Conservation (phyloP, 225 moss, liverwort and hornwort genomes). For the Sphagnum contortum region DNA sequence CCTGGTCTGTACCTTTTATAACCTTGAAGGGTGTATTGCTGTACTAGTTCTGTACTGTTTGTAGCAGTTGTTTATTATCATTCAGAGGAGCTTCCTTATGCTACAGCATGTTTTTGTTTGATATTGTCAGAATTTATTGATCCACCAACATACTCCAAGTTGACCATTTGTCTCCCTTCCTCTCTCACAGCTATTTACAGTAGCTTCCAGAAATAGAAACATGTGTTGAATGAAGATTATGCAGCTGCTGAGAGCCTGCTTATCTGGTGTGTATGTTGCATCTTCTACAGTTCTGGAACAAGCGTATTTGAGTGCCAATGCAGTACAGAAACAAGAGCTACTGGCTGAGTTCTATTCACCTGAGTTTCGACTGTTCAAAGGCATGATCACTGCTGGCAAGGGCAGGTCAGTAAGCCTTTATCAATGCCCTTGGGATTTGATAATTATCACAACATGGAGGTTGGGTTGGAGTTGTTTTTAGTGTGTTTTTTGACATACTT, state of each 20-base stretch:
- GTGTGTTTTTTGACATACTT: too few species aligned
- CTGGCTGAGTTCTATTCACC: slow-evolving; percentile 93
- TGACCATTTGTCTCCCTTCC: too few species aligned
- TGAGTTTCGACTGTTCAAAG: slow-evolving; percentile 92
- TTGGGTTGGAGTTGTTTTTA: neutral
- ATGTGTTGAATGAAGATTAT: neutral
- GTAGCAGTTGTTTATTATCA: neutral
- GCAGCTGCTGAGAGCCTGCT: neutral
- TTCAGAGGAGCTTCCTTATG: neutral
- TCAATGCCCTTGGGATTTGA: neutral
- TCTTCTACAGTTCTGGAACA: slow-evolving; percentile 61
- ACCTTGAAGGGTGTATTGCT: too few species aligned
- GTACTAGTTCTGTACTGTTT: too few species aligned
- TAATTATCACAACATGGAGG: too few species aligned
- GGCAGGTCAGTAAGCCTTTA: slow-evolving; percentile 41
- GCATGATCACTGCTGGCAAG: slow-evolving; percentile 46
- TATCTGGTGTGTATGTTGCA: slow-evolving; percentile 12
- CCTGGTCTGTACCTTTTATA: slow-evolving; percentile 48
- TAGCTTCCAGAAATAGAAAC: too few species aligned
- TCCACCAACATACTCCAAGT: too few species aligned
- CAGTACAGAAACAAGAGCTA: slow-evolving; percentile 69
- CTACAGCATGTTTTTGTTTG: neutral
- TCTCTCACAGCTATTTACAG: too few species aligned
- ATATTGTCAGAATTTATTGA: too few species aligned
- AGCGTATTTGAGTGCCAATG: slow-evolving; percentile 74